phyloP scores from a whole-genome alignment of 306 rosid species.

The Lathyrus sativus region DNA sequence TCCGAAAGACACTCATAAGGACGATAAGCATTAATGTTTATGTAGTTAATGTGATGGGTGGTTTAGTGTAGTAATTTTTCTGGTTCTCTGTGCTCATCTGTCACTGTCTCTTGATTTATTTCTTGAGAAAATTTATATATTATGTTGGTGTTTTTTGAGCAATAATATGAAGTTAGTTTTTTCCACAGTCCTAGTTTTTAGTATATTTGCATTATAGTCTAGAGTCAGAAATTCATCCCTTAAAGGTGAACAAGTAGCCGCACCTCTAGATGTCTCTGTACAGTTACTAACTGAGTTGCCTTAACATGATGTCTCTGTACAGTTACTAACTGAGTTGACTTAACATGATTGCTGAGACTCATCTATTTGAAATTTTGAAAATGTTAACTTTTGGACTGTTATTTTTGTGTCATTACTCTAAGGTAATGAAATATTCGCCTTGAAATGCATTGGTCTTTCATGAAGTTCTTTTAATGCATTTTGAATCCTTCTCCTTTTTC shows the following conservation, averaged over 20 bases:
- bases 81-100: slow-evolving; percentile 21
- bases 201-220: not conserved
- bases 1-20: slow-evolving; percentile 46
- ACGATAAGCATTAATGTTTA: slow-evolving; percentile 45
- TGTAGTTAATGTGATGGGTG: slow-evolving; percentile 9
- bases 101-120: slow-evolving; percentile 16
- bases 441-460: not conserved
- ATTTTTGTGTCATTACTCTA: not conserved
- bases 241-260: too few relatives aligned
- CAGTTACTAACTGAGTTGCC: too few relatives aligned
- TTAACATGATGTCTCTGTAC: too few relatives aligned
- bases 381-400: not conserved
- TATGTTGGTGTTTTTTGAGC: slow-evolving; percentile 3
- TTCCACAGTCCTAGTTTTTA: not conserved
- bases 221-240: too few relatives aligned
- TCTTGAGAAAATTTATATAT: not conserved
- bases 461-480: not conserved
- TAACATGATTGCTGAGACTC: not conserved
- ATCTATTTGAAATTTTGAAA: not conserved
- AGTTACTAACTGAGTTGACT: too few relatives aligned
- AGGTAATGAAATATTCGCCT: not conserved
- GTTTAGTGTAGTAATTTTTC: slow-evolving; percentile 16
- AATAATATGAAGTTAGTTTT: slow-evolving; percentile 27
- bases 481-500: too few relatives aligned
- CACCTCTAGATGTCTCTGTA: too few relatives aligned